These are phyloP conservation scores for Lachancea thermotolerans DNA, from an alignment of 805 yeast genomes.

Conservation along the genomic window DNA sequence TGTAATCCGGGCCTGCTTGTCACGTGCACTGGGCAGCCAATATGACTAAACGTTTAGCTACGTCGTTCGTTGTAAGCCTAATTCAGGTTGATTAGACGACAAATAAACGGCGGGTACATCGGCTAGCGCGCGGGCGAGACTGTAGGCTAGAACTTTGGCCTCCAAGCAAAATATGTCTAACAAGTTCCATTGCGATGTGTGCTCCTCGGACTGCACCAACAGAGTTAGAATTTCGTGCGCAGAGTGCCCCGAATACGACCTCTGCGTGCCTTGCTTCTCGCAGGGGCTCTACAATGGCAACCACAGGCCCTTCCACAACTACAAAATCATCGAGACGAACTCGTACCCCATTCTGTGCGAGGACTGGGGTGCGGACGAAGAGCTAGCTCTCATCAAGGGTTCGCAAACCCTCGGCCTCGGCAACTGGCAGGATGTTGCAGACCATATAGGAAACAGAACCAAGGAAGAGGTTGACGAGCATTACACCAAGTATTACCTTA, in stretches of 20 bases:
- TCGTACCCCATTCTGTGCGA: conserved; percentile 85
- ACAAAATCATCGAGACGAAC: conserved; percentile 86
- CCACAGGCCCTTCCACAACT: conserved; percentile 93
- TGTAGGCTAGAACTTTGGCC: too few relatives aligned
- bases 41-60: too few relatives aligned
- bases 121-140: too few relatives aligned
- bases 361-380: conserved; percentile 99
- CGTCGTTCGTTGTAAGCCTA: too few relatives aligned
- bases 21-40: too few relatives aligned
- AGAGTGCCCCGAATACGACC: conserved; percentile 83
- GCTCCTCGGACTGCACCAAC: conserved; percentile 93
- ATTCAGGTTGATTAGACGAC: too few relatives aligned
- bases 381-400: conserved; percentile 78
- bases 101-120: too few relatives aligned
- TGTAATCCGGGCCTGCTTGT: too few relatives aligned
- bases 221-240: conserved; percentile 90
- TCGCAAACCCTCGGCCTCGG: conserved; percentile 90
- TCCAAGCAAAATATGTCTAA: conserved; percentile 29
- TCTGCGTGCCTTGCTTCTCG: conserved; percentile 97
- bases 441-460: conserved; percentile 86
- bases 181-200: conserved; percentile 86
- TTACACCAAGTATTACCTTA: conserved; percentile 63
- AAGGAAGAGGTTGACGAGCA: conserved; percentile 89
- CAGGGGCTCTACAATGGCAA: conserved; percentile 71
- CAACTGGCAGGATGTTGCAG: conserved; percentile 97